Evolutionary conservation across 257 asterid genomes (phyloP).

Genomic region (Solanum peruvianum): DNA sequence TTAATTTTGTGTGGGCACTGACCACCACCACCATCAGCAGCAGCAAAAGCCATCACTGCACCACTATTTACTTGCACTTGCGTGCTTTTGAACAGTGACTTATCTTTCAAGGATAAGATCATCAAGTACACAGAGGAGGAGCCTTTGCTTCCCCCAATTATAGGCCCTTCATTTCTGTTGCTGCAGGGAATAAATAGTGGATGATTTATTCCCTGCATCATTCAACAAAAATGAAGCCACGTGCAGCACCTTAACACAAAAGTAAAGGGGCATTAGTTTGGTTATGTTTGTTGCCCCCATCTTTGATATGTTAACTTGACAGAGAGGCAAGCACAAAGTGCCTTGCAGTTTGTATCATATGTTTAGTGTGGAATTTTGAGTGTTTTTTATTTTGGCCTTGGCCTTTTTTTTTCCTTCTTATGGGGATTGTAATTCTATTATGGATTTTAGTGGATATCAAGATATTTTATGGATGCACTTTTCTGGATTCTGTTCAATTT

Average conservation of each 20-base stretch:
- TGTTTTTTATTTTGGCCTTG: background rate
- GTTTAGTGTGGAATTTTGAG: background rate
- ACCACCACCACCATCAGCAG: background rate
- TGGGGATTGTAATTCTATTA: background rate
- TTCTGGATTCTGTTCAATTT: background rate
- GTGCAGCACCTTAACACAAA: background rate
- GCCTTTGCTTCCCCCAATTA: background rate
- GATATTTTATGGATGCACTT: background rate
- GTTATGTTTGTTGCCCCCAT: background rate
- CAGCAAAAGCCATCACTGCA: background rate
- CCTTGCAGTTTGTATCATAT: background rate
- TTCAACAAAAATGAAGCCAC: background rate
- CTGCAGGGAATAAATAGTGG: background rate
- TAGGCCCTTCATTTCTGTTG: background rate
- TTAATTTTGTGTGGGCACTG: constrained; percentile 7
- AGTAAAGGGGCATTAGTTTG: background rate
- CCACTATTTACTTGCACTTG: background rate
- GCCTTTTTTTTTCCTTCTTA: background rate
- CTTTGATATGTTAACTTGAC: background rate
- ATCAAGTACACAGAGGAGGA: background rate
- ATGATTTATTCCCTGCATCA: background rate
- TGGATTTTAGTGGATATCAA: background rate
- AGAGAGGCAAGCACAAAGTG: background rate
- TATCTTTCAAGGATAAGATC: background rate
- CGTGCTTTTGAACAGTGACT: constrained; percentile 10